These are phyloP conservation scores for Yarrowia yakushimensis DNA, from an alignment of 805 yeast species.

Conservation along the genomic window DNA sequence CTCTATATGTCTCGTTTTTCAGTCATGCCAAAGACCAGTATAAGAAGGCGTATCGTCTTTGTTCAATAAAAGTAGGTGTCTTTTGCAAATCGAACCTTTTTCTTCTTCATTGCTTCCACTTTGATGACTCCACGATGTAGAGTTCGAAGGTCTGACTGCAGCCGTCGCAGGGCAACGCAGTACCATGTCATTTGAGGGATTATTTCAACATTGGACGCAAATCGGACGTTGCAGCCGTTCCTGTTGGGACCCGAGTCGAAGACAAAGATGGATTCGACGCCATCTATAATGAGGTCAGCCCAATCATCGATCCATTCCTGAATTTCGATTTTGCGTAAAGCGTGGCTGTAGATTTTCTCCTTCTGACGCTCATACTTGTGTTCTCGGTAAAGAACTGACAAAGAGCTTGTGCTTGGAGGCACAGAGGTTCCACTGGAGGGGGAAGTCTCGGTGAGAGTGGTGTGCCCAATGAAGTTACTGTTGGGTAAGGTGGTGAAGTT, in stretches of 20 bases:
- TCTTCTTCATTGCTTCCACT: neutral
- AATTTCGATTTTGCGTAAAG: constrained; percentile 1
- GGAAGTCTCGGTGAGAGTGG: neutral
- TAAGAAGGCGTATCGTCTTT: no score
- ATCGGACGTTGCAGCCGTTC: constrained; percentile 15
- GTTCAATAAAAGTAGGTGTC: neutral
- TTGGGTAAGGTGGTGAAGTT: constrained; percentile 11
- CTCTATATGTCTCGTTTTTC: neutral
- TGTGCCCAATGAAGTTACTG: constrained; percentile 6
- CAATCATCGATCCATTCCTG: constrained; percentile 19
- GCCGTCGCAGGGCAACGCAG: neutral
- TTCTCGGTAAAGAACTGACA: neutral
- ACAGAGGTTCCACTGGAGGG: neutral
- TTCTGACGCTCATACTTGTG: constrained; percentile 6
- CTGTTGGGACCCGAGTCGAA: constrained; percentile 4
- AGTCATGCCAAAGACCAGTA: no score
- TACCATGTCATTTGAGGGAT: constrained; percentile 1
- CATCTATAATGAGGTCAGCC: neutral
- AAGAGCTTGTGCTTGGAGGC: neutral
- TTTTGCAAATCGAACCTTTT: constrained; percentile 1
- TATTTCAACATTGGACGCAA: neutral
- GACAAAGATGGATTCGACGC: neutral
- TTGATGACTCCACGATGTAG: neutral
- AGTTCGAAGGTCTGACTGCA: neutral
- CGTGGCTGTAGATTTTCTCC: neutral